Evolutionary conservation across 768 basidiomycete genomes (phyloP).

Genomic region (Tylopilus intermedius): DNA sequence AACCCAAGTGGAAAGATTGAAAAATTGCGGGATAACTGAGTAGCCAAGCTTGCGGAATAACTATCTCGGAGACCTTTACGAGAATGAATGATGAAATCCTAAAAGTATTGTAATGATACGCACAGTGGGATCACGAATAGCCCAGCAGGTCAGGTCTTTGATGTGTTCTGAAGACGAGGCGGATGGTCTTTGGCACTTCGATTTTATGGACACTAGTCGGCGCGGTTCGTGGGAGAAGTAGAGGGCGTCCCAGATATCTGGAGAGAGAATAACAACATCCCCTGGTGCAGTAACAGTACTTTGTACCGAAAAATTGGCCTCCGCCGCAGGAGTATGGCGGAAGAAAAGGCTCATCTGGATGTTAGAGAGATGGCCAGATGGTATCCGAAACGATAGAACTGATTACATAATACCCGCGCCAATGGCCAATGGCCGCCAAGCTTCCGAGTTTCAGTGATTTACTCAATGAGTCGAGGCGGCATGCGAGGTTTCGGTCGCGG

Average conservation of each 20-base stretch:
- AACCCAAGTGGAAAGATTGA: conserved; percentile 13
- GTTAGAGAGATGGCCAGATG: no score
- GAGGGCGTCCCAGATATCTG: conserved; percentile 30
- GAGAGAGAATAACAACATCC: conserved; percentile 28
- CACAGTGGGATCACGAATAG: conserved; percentile 36
- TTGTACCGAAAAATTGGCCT: conserved; percentile 29
- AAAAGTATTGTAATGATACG: conserved; percentile 7
- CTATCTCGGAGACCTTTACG: conserved; percentile 30
- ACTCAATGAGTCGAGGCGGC: conserved; percentile 48
- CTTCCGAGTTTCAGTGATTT: no score
- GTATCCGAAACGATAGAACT: no score
- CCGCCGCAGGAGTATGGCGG: conserved; percentile 18
- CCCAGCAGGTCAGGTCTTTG: conserved; percentile 32
- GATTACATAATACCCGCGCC: conserved; percentile 18
- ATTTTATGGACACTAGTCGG: conserved; percentile 22
- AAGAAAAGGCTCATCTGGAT: conserved; percentile 36
- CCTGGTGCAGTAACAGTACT: conserved; percentile 5
- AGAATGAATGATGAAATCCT: conserved; percentile 20
- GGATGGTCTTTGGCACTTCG: conserved; percentile 12
- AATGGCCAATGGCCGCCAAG: no score
- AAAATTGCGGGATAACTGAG: conserved; percentile 35
- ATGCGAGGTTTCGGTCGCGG: conserved; percentile 53
- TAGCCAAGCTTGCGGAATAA: conserved; percentile 40
- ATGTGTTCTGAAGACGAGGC: not conserved
- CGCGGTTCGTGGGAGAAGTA: conserved; percentile 11